phyloP scores from a whole-genome alignment of 352 stramenopile species.

The Phytopythium montanum region DNA sequence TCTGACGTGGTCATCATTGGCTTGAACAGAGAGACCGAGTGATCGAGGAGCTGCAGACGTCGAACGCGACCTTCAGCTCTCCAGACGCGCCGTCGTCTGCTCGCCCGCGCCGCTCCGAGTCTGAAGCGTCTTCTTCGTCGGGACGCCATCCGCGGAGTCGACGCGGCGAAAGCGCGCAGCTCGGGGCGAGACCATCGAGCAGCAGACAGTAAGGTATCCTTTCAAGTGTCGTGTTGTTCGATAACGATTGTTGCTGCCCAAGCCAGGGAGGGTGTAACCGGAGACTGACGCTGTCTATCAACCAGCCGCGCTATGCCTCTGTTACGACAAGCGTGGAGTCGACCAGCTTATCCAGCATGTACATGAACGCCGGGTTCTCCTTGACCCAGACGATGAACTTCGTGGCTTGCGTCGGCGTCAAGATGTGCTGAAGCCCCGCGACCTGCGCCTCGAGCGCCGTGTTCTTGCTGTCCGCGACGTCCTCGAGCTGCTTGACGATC shows the following conservation, averaged over 20 bases:
- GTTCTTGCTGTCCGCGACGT: slow-evolving; percentile 78
- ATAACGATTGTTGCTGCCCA: background rate
- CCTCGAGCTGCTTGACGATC: slow-evolving; percentile 64
- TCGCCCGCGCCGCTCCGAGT: slow-evolving; percentile 19
- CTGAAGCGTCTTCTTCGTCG: slow-evolving; percentile 35
- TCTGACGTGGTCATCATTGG: background rate
- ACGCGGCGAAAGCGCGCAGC: background rate
- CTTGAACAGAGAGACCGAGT: slow-evolving; percentile 31
- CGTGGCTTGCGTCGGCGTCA: slow-evolving; percentile 72
- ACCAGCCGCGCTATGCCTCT: background rate
- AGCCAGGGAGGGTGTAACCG: background rate
- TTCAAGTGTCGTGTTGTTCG: background rate
- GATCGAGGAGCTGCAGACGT: slow-evolving; percentile 45
- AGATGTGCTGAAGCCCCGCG: slow-evolving; percentile 61
- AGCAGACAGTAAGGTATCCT: background rate
- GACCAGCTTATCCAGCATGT: slow-evolving; percentile 82
- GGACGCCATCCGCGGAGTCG: slow-evolving; percentile 1
- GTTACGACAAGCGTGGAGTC: slow-evolving; percentile 43
- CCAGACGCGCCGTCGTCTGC: slow-evolving; percentile 21
- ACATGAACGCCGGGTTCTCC: slow-evolving; percentile 84
- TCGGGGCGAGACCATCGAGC: background rate
- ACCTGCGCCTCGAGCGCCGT: slow-evolving; percentile 70
- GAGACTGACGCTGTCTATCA: background rate
- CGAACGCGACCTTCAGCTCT: slow-evolving; percentile 39
- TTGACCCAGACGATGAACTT: slow-evolving; percentile 89